A percentile compares a stretch with the other conserved stretches of the same genome.
Evolutionary conservation across 75 land plant genomes (phyloP).

Genomic region (Ceratopteris richardii): DNA sequence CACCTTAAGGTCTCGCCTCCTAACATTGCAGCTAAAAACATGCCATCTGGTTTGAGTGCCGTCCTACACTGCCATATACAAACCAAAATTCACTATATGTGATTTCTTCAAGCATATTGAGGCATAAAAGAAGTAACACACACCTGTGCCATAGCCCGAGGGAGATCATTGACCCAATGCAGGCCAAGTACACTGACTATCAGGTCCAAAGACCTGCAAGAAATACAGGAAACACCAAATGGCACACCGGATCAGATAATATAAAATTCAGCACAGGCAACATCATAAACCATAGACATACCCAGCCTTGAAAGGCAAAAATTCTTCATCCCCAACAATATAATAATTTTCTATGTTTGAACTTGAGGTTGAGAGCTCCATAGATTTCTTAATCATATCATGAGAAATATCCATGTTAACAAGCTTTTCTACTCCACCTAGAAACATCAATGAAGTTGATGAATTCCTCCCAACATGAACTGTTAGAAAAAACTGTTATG

Average conservation of each 20-base stretch:
- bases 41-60: constrained; percentile 89
- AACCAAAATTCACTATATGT: neutral
- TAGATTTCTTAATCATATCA: constrained; percentile 64
- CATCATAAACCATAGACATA: constrained; percentile 10
- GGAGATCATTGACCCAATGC: constrained; percentile 97
- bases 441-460: neutral
- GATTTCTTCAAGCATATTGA: too few species aligned
- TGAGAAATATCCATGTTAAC: constrained; percentile 83
- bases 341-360: constrained; percentile 39
- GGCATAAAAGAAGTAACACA: too few species aligned
- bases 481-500: constrained; percentile 2
- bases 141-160: constrained; percentile 93
- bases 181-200: constrained; percentile 84
- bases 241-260: neutral
- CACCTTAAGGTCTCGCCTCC: constrained; percentile 88
- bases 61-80: constrained; percentile 55
- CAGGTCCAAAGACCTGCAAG: constrained; percentile 72
- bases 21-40: constrained; percentile 80
- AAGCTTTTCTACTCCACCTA: constrained; percentile 71
- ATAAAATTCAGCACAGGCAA: neutral
- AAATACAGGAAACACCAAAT: neutral
- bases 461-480: too few species aligned
- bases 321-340: constrained; percentile 86
- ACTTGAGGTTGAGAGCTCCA: constrained; percentile 9
- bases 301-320: constrained; percentile 68